Evolutionary conservation across 768 basidiomycete species (phyloP), one percentile per base, ranked within the genome.

Genomic region (Galerina sulciceps): DNA sequence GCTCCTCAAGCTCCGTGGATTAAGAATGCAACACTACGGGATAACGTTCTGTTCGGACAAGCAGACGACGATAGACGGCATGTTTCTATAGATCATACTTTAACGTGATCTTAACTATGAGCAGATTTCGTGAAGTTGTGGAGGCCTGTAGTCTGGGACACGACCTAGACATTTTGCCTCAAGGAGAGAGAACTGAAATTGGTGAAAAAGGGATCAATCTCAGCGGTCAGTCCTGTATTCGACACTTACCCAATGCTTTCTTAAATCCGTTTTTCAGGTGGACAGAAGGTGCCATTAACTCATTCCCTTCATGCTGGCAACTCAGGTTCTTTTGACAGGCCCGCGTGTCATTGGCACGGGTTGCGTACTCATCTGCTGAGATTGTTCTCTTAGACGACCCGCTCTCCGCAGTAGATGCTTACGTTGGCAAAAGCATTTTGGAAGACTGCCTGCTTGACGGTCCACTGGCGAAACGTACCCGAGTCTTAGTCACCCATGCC

Each of bases 341-440:
- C 38, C 85, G 89, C n/a, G 81, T 91, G 4, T 88, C 87, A 1
- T 74, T 93, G 20, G 93, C 92, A 0, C 77, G 93, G 23, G 90
- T 90, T 0, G 87, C 88, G 1, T 95, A 93, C 66, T 86, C 89
- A 3, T 74, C 80, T 0, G 80, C 88, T 1, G 88, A 92, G 57
- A 80, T 94, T 53, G 85, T 91, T 41, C 81, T 94, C 13, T 79
- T 94, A 26, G 92, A 95, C 66, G 93, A 95, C 67, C 89, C 92
- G 14, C 81, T 94, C 35, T 85, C 86, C 36, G 91, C 91, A 0
- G 86, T 93, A 8, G 91, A 93, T 61, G 84, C 90, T 0, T 85
- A 89, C 62, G 91, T 93, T 4, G 87, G 88, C 10, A 85, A 86
- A 62, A 78, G 78, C 26, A 83, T 90, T 49, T 63, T 90, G 4